These are phyloP conservation scores for Aphanoascus verrucosus DNA, from an alignment of 2,329 filamentous ascomycete species.

Conservation along the genomic window DNA sequence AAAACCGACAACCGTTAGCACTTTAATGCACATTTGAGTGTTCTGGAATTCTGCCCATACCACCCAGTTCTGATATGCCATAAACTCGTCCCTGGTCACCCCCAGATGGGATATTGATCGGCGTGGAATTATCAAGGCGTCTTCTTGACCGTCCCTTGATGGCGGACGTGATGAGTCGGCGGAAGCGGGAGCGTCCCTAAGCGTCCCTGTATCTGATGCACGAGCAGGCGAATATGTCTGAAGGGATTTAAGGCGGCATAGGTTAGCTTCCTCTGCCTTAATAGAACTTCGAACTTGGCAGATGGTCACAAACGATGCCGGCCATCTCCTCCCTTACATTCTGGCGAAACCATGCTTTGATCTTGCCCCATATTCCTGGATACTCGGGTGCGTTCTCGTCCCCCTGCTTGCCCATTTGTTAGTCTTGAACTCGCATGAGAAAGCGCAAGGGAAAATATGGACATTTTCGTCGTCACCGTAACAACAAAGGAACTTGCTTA, in stretches of 20 bases:
- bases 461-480: neutral
- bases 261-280: neutral
- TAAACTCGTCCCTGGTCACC: slow-evolving; percentile 2
- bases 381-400: neutral
- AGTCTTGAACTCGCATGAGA: neutral
- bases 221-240: neutral
- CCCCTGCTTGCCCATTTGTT: neutral
- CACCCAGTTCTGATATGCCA: slow-evolving; percentile 9
- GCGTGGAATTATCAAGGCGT: neutral
- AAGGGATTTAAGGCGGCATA: neutral
- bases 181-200: neutral
- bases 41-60: neutral
- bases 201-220: neutral
- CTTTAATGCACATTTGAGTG: no score
- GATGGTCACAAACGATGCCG: neutral
- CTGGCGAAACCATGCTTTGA: neutral
- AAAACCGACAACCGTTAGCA: slow-evolving; percentile 1
- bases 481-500: slow-evolving; percentile 4
- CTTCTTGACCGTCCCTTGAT: neutral
- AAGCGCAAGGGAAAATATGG: neutral
- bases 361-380: neutral
- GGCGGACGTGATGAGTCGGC: neutral
- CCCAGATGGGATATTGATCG: neutral
- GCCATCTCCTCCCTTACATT: neutral
- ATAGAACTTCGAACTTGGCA: neutral